Base-by-base conservation (phyloP, 352 stramenopile genomes). In the Phytopythium ostracodes region DNA sequence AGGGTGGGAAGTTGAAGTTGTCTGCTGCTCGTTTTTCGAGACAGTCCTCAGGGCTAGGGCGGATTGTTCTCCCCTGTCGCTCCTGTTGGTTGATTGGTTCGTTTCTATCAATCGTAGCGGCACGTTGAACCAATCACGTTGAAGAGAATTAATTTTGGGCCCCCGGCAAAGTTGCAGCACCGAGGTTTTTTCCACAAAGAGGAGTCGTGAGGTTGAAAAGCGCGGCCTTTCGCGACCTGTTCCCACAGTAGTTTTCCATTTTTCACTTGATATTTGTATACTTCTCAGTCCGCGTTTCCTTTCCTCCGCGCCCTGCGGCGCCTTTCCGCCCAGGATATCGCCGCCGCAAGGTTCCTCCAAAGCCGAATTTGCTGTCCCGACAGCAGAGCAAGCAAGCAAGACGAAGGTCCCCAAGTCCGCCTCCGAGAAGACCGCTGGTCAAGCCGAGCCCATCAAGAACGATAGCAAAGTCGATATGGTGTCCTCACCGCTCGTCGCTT, bases 401-500 rank as follows among this genome's bases (percentile, higher is more conserved):
- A 79, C 70, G 18, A 79, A 77, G 63, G 73, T 77, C 20, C 56
- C 76, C 4, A 22, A 44, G 36, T 20, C 18, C n/a, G 4, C 54
- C 36, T 12, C 35, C 35, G 54, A 50, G 31, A 31, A 49, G 35
- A 59, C 35, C 54, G 33, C 54, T 36, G 54, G 35, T 59, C 52
- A 38, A 11, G 22, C 54, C 35, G n/a, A 12, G 24, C 40, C 18
- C 59, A 3, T 47, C 11, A 29, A 18, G n/a, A 49, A 27, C 44
- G 11, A 20, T 46, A 1, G 20, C 12, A 59, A 59, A 35, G 33
- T 47, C 54, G 10, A 44, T 15, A 83, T 84, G 63, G 75, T 81
- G 49, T 72, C 67, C 11, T 73, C 79, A n/a, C 63, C 67, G 22
- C 64, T 71, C 51, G 60, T 73, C 43, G 68, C 67, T 40, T 85